Conservation (phyloP, 768 basidiomycete genomes). For the Filobasidium floriforme region DNA sequence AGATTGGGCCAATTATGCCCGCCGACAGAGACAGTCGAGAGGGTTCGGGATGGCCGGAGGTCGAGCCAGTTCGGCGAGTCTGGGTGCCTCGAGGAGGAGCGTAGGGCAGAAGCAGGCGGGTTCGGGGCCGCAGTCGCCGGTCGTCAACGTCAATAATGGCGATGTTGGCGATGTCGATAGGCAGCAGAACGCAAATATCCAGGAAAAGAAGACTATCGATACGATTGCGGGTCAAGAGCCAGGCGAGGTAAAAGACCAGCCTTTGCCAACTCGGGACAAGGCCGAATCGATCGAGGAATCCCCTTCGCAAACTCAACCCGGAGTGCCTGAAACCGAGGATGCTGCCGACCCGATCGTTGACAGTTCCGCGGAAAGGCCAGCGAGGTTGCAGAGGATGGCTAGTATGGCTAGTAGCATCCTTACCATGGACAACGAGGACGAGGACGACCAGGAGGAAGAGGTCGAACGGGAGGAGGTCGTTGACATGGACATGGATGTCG, state of each 20-base stretch:
- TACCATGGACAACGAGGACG: conserved; percentile 60
- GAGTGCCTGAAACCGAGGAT: too few species aligned
- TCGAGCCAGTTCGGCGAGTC: conserved; percentile 55
- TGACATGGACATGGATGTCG: not conserved
- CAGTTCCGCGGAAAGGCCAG: not conserved
- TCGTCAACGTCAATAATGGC: conserved; percentile 58
- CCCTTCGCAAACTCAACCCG: too few species aligned
- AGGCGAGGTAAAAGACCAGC: too few species aligned
- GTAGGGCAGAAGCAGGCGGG: conserved; percentile 51
- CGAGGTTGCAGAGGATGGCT: conserved; percentile 48
- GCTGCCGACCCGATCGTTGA: too few species aligned
- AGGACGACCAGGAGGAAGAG: conserved; percentile 55
- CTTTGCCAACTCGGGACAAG: too few species aligned
- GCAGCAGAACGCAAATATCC: conserved; percentile 44
- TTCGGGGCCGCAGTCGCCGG: conserved; percentile 46
- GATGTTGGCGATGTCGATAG: conserved; percentile 51
- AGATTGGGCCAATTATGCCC: conserved; percentile 68
- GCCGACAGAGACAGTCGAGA: conserved; percentile 64
- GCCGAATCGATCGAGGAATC: too few species aligned
- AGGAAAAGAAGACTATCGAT: conserved; percentile 37
- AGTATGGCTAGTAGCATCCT: conserved; percentile 50
- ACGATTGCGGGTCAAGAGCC: too few species aligned
- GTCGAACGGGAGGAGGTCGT: conserved; percentile 32
- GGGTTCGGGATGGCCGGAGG: conserved; percentile 48
- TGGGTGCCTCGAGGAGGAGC: conserved; percentile 46